Conservation (phyloP, 176 grass and related monocot species). For the Carex scoparia region DNA sequence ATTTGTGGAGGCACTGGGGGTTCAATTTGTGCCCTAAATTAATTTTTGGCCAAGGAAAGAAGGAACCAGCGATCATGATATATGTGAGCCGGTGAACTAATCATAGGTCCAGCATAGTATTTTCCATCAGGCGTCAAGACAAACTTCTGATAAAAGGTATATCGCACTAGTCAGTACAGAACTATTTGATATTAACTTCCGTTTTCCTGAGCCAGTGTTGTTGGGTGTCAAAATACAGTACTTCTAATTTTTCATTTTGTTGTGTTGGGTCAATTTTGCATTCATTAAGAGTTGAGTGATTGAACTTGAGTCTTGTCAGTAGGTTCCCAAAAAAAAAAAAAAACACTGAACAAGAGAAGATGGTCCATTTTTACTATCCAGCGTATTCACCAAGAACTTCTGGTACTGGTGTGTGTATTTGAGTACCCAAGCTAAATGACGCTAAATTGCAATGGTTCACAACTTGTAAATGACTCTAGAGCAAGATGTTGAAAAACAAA, state of each 20-base stretch:
- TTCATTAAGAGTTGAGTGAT: neutral
- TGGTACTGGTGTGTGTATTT: neutral
- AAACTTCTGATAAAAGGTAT: neutral
- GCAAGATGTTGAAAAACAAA: neutral
- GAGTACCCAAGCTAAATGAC: neutral
- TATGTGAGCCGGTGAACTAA: neutral
- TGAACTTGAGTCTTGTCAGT: neutral
- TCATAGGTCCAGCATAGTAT: neutral
- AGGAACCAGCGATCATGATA: neutral
- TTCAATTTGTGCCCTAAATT: neutral
- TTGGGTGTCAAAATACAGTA: neutral
- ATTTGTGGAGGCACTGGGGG: neutral
- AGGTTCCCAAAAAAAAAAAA: neutral
- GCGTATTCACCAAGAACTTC: neutral
- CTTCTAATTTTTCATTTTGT: neutral
- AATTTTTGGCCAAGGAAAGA: neutral
- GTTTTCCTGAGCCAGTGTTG: neutral
- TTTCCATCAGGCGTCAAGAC: neutral
- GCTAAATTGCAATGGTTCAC: neutral
- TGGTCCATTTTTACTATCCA: neutral
- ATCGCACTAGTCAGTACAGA: neutral
- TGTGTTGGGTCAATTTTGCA: neutral
- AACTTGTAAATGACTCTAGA: neutral
- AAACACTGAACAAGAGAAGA: too few relatives aligned
- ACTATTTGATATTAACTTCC: neutral